Evolutionary conservation across 1,284 basidiomycete genomes (phyloP).

Genomic region (Pterulicium gracile): DNA sequence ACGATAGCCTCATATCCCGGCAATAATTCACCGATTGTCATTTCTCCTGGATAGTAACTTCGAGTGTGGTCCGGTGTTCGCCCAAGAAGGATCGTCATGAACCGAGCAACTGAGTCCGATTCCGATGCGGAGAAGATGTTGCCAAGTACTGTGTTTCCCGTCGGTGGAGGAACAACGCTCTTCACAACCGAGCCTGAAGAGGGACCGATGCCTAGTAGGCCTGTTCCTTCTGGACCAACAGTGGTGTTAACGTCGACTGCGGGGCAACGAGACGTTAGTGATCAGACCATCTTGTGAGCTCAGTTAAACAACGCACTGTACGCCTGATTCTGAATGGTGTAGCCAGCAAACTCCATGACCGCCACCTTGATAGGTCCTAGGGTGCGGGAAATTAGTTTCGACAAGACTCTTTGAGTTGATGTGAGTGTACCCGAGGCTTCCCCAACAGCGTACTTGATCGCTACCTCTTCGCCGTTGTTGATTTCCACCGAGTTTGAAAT

Average conservation of each 20-base stretch:
- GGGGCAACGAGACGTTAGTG: conserved; percentile 10
- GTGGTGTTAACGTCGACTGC: conserved; percentile 26
- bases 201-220: conserved; percentile 45
- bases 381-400: too few species aligned
- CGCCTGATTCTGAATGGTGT: conserved; percentile 45
- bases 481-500: conserved; percentile 28
- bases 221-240: conserved; percentile 22
- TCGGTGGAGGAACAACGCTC: background rate
- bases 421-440: conserved; percentile 28
- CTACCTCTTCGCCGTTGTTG: conserved; percentile 26
- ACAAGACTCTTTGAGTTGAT: conserved; percentile 4
- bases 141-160: conserved; percentile 14
- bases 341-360: conserved; percentile 40
- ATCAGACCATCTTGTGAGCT: background rate
- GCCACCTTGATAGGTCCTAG: conserved; percentile 44
- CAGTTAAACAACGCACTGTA: conserved; percentile 36
- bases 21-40: conserved; percentile 1
- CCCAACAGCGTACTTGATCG: conserved; percentile 42
- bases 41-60: conserved; percentile 6
- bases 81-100: conserved; percentile 14
- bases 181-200: conserved; percentile 20
- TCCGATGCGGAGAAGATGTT: conserved; percentile 17
- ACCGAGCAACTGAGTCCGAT: too few species aligned
- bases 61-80: conserved; percentile 10
- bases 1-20: background rate